A percentile compares a stretch with the other conserved stretches of the same genome.
These are phyloP conservation scores for Kokia cookei DNA, from an alignment of 441 rosid species.

Conservation along the genomic window DNA sequence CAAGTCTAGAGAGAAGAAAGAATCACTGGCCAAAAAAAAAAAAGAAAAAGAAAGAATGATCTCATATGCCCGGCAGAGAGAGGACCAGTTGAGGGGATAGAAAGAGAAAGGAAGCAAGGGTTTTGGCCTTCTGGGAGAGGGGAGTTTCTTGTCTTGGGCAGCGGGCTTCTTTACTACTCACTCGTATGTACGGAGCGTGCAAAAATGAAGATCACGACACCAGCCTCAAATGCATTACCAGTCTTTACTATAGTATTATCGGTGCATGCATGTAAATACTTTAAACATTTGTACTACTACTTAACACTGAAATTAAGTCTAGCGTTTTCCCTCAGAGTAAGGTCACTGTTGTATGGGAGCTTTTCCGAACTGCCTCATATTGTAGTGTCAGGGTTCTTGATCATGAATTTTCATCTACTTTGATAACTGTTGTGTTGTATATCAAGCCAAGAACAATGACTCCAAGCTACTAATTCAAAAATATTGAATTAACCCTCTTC, in stretches of 20 bases:
- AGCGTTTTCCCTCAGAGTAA: not conserved
- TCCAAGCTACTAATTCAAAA: not conserved
- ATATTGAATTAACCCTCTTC: no score
- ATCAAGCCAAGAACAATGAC: not conserved
- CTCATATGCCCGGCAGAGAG: not conserved
- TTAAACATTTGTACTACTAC: not conserved
- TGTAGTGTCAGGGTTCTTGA: not conserved
- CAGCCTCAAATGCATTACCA: not conserved
- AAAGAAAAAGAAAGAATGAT: not conserved
- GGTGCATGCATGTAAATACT: not conserved
- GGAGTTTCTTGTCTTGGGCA: conserved; percentile 4
- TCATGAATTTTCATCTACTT: not conserved
- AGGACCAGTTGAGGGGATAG: not conserved
- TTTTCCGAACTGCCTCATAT: not conserved
- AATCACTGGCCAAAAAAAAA: not conserved
- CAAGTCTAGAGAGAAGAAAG: not conserved
- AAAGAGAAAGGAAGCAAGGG: not conserved
- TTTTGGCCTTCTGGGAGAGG: not conserved
- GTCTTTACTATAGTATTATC: not conserved
- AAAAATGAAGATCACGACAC: not conserved
- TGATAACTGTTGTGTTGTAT: not conserved
- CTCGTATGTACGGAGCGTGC: conserved; percentile 1
- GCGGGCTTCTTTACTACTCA: not conserved
- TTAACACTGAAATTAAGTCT: not conserved
- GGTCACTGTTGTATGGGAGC: not conserved